Evolutionary conservation across 2,329 filamentous ascomycete genomes (phyloP), one percentile per base, ranked within the genome.

Genomic region (Hypocrella siamensis): DNA sequence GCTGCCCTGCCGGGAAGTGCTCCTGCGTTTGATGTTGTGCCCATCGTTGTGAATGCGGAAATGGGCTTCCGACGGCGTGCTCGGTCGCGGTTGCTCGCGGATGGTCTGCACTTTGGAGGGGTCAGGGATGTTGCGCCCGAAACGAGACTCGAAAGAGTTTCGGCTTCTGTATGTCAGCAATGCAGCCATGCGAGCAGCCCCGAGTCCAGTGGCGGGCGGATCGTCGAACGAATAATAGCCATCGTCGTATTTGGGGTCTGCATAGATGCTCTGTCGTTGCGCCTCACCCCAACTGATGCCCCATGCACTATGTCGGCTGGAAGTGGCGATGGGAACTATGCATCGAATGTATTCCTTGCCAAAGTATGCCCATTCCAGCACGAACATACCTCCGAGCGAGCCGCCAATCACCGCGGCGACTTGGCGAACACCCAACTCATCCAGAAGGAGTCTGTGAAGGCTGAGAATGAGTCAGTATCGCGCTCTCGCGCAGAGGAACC

Each of bases 211-310:
- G 0, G 75, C 64, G 1, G 90, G 90, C 21, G 86, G 86, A 44
- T 96, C 84, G 19, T 80, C 69, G 46, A 90, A 92, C 1, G 74
- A 48, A 51, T 96, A 98, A 58, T 94, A 96, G 28, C 90, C 90
- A 47, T 96, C 86, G 39, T 94, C 85, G 54, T 98, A 98, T 60
- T 94, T 96, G 19, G 90, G 90, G 51, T 98, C 90, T 25, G 84
- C 86, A 58, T 96, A 98, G 52, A 98, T 96, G 65, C 80, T 86
- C 57, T 90, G 82, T 31, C 83, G 68, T 53, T 92, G 83, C 4
- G 82, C 82, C 52, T 90, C 83, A 26, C 81, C 82, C 83, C 83
- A 92, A 55, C 79, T 86, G 46, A 90, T 92, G 17, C 83, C 79
- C 83, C 83, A 92, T 5, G 83, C 83, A 46, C 81, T 88, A 54